Evolutionary conservation across 2,329 filamentous ascomycete genomes (phyloP), one percentile per base, ranked within the genome.

Genomic region (Paecilomyces fulvus): DNA sequence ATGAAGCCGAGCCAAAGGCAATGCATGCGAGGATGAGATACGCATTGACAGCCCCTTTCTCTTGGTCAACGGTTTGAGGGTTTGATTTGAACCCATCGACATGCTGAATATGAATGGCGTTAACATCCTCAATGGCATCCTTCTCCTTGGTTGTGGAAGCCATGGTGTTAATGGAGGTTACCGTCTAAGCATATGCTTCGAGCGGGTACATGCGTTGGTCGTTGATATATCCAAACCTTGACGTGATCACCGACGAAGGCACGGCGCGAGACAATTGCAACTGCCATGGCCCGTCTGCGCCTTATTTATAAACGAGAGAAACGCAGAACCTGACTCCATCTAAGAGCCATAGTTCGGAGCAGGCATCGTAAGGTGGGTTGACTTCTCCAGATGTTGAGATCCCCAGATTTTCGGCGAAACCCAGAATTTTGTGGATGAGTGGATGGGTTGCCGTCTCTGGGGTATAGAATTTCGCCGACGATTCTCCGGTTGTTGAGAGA

Each of bases 1-100:
- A 68, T 8, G 67, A 68, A 0, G 67, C 66, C 3, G 67, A 65
- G 11, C 65, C 64, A 54, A 69, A 68, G 7, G 67, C 60, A 12
- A 61, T 54, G 55, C 68, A 70, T 3, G 62, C 61, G 8, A 69
- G 58, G 11, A 70, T 56, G 23, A 70, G 57, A 9, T 61, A 60
- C 8, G 55, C 23, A 58, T 70, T 70, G 52, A 68, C 56, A 5
- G 63, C 59, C 8, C 59, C 50, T 52, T 65, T 61, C 11, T 59
- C 54, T 3, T 37, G 30, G 10, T 33, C 12, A n/a, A 23, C 33
- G 43, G 14, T 52, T 2, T 53, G 43, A n/a, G 30, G 56, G 11
- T 23, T 31, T 12, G 31, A 21, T 14, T 52, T 33, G 28, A 20
- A 5, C 20, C 20, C 20, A 49, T 60, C 57, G 5, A 68, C 51